These are phyloP conservation scores for Penicillium coffeae DNA, from an alignment of 495 filamentous ascomycete genomes.

Conservation along the genomic window DNA sequence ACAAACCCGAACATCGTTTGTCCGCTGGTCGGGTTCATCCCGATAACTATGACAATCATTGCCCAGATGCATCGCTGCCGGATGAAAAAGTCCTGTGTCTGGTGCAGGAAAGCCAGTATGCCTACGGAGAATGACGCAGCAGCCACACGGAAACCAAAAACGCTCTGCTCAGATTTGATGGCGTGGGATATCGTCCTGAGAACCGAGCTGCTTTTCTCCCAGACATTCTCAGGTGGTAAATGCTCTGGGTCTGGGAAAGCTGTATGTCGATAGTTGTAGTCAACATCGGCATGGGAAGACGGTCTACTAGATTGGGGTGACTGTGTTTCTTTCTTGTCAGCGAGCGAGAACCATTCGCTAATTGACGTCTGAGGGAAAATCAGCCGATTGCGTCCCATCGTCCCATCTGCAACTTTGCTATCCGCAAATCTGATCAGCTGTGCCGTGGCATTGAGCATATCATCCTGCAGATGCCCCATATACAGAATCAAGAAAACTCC, in stretches of 20 bases:
- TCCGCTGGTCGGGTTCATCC: slow-evolving; percentile 56
- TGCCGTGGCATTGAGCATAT: slow-evolving; percentile 25
- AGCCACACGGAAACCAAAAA: slow-evolving; percentile 66
- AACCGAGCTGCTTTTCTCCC: slow-evolving; percentile 50
- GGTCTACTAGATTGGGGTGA: slow-evolving; percentile 10
- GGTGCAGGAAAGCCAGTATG: slow-evolving; percentile 62
- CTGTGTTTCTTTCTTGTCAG: slow-evolving; percentile 7
- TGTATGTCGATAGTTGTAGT: not conserved
- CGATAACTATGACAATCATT: slow-evolving; percentile 70
- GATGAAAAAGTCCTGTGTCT: slow-evolving; percentile 64
- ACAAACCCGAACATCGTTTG: slow-evolving; percentile 66
- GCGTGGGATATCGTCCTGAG: slow-evolving; percentile 23
- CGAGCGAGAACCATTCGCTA: slow-evolving; percentile 33
- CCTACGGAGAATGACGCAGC: slow-evolving; percentile 67
- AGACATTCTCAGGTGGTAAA: slow-evolving; percentile 57
- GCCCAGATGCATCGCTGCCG: slow-evolving; percentile 72
- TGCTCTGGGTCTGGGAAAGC: slow-evolving; percentile 63
- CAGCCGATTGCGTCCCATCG: slow-evolving; percentile 54
- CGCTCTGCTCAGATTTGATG: slow-evolving; percentile 29
- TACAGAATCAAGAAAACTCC: slow-evolving; percentile 35
- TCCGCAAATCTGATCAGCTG: slow-evolving; percentile 64
- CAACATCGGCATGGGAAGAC: slow-evolving; percentile 12
- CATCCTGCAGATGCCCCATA: slow-evolving; percentile 35
- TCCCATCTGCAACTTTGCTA: slow-evolving; percentile 45
- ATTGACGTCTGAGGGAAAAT: slow-evolving; percentile 58